Evolutionary conservation across 306 rosid genomes (phyloP).

Genomic region (Corylus avellana): DNA sequence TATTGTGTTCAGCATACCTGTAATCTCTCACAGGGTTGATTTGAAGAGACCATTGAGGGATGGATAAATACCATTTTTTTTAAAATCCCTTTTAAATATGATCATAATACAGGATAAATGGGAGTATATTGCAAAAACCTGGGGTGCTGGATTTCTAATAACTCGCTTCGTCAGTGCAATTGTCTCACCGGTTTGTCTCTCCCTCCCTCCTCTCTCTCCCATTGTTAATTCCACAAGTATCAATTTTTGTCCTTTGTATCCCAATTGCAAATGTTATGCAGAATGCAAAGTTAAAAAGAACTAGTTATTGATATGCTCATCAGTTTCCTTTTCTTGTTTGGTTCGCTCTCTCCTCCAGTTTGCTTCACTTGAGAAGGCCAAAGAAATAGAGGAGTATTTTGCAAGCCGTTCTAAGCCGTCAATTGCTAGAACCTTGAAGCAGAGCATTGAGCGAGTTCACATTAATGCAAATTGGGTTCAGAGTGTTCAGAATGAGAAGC

Average conservation of each 20-base stretch:
- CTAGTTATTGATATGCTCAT: not conserved
- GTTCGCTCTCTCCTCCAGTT: conserved; percentile 48
- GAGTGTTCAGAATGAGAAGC: conserved; percentile 50
- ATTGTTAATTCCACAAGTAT: conserved; percentile 8
- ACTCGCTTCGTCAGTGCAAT: conserved; percentile 63
- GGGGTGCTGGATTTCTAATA: conserved; percentile 76
- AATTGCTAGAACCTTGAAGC: conserved; percentile 79
- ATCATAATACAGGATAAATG: conserved; percentile 59
- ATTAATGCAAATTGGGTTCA: conserved; percentile 79
- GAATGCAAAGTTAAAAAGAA: not conserved
- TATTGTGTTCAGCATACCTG: not conserved
- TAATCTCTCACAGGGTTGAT: not conserved
- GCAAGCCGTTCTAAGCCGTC: conserved; percentile 44
- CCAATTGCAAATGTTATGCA: not conserved
- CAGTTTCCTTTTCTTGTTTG: not conserved
- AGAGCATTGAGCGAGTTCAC: conserved; percentile 78
- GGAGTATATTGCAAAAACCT: conserved; percentile 61
- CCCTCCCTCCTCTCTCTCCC: conserved; percentile 10
- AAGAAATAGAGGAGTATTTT: conserved; percentile 83
- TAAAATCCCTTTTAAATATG: not conserved
- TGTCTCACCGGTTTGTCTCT: conserved; percentile 78
- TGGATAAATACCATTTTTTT: not conserved
- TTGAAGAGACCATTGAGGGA: not conserved
- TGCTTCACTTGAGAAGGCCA: conserved; percentile 78
- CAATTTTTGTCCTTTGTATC: not conserved